Evolutionary conservation across 2,329 filamentous ascomycete genomes (phyloP).

Genomic region (Raffaelea arxii): DNA sequence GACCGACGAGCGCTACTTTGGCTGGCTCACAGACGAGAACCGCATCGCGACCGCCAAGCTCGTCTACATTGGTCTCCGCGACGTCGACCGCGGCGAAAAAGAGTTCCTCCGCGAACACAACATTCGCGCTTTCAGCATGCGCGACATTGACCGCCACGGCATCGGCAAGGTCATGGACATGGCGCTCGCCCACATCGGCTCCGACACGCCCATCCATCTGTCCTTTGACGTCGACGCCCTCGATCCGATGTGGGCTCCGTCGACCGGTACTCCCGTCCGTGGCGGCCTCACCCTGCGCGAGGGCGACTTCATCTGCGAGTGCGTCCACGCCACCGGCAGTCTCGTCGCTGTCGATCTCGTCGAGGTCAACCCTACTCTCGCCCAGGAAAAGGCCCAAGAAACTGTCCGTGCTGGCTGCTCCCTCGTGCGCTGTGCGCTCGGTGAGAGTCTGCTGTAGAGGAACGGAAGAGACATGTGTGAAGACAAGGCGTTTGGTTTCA

Average conservation of each 20-base stretch:
- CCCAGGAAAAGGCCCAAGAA: constrained; percentile 58
- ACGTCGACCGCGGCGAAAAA: constrained; percentile 93
- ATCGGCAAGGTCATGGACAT: constrained; percentile 96
- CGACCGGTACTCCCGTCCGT: constrained; percentile 88
- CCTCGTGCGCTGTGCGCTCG: constrained; percentile 81
- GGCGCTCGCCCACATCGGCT: constrained; percentile 92
- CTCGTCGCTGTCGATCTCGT: constrained; percentile 74
- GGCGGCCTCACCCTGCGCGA: constrained; percentile 89
- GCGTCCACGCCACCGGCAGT: constrained; percentile 69
- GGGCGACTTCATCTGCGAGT: constrained; percentile 93
- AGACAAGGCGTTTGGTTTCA: no score
- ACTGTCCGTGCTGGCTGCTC: constrained; percentile 87
- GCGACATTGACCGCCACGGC: constrained; percentile 90
- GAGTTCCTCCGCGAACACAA: constrained; percentile 76
- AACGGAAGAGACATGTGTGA: no score
- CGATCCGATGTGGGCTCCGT: constrained; percentile 92
- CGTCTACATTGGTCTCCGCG: constrained; percentile 91
- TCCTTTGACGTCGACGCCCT: constrained; percentile 96
- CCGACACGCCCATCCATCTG: constrained; percentile 90
- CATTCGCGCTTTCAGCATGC: constrained; percentile 97
- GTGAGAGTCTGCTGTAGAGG: constrained; percentile 61
- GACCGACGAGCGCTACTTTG: constrained; percentile 70
- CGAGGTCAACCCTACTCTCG: constrained; percentile 68
- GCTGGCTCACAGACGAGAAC: constrained; percentile 74
- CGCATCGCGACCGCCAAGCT: constrained; percentile 67